Evolutionary conservation across 2,329 filamentous ascomycete species (phyloP), one percentile per base, ranked within the genome.

Genomic region (Xylaria sp.): DNA sequence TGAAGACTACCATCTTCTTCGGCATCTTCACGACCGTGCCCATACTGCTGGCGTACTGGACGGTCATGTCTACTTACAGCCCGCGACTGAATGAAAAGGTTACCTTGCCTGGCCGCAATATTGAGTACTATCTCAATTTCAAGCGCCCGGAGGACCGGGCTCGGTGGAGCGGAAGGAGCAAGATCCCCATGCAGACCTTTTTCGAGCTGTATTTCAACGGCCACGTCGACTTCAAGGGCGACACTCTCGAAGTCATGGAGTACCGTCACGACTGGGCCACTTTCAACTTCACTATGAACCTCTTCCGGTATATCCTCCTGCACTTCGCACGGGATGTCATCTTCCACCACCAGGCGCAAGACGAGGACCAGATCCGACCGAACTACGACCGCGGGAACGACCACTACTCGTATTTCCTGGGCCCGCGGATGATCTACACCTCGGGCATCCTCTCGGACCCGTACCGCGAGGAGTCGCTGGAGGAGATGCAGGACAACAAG

Each of bases 401-500:
- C 76, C 96, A 96, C 78, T 97, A 97, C 80, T 88, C 85, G 72
- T 97, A 91, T 91, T 97, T 97, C 83, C 85, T 97, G 59, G 92
- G 92, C 60, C 92, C 92, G 57, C 92, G 92, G 70, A 97, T 97
- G 92, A 90, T 97, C 75, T 97, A 97, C 80, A 97, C 92, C 47
- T 93, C 89, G 44, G 92, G 92, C 68, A 81, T 97, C 68, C 93
- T 97, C 71, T 88, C 89, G 59, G 91, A 97, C 74, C 83, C 89
- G 72, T 85, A 86, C 74, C 82, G 81, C 65, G 92, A 96, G 76
- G 92, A 97, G 78, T 84, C 86, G 20, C 87, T 97, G 37, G 92
- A 97, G 78, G 82, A 97, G 77, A 83, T 97, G 44, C 92, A 97
- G 78, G 92, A 97, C 75, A 97, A 97, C 84, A 97, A 97, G 78